phyloP scores from a whole-genome alignment of 495 filamentous ascomycete genomes.

The Lophiotrema nucula region DNA sequence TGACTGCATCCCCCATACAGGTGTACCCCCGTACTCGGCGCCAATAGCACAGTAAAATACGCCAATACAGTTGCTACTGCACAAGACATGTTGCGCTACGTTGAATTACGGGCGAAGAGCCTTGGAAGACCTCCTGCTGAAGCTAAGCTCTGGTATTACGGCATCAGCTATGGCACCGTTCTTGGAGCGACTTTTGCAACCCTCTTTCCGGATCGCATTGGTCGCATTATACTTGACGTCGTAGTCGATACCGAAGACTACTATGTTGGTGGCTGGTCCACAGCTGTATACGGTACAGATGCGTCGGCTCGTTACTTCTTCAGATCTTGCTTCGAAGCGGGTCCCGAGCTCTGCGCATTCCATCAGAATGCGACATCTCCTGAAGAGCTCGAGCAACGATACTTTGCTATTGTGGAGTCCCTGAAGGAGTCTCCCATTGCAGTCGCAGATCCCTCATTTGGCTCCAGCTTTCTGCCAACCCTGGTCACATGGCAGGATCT shows the following conservation, averaged over 20 bases:
- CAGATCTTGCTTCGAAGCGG: constrained; percentile 14
- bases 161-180: constrained; percentile 36
- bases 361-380: constrained; percentile 33
- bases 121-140: constrained; percentile 30
- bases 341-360: constrained; percentile 14
- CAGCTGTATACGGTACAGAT: neutral
- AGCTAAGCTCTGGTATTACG: constrained; percentile 38
- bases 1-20: too few relatives aligned
- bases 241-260: constrained; percentile 47
- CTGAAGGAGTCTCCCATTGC: neutral
- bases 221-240: constrained; percentile 52
- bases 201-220: constrained; percentile 53
- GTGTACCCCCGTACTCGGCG: too few relatives aligned
- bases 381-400: constrained; percentile 43
- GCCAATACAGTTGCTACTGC: constrained; percentile 49
- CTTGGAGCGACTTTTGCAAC: constrained; percentile 48
- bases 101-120: constrained; percentile 47
- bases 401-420: neutral
- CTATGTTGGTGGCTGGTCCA: neutral
- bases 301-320: constrained; percentile 7
- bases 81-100: constrained; percentile 50
- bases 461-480: neutral
- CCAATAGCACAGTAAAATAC: constrained; percentile 43
- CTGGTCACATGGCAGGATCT: neutral
- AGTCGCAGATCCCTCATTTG: neutral